phyloP scores from a whole-genome alignment of 2,329 filamentous ascomycete genomes.

The Penicillium freii region DNA sequence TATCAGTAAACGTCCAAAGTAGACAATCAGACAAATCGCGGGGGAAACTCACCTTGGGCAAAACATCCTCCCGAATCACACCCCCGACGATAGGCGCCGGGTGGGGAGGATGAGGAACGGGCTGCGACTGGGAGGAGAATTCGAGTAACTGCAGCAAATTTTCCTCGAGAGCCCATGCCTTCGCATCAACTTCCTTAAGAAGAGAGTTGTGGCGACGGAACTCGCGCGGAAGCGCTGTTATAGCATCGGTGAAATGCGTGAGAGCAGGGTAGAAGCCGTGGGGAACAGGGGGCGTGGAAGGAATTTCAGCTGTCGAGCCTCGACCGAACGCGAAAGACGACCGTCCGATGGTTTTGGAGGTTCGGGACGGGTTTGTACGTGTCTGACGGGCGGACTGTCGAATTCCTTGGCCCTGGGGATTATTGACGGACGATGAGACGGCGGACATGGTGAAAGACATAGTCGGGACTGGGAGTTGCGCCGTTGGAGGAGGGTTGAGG shows the following conservation, averaged over 20 bases:
- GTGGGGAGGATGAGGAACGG: conserved; percentile 34
- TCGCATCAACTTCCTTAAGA: conserved; percentile 95
- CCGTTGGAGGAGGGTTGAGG: conserved; percentile 14
- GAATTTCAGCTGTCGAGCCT: conserved; percentile 27
- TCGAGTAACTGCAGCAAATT: conserved; percentile 72
- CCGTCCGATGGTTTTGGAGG: conserved; percentile 46
- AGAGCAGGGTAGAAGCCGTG: conserved; percentile 63
- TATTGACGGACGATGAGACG: conserved; percentile 27
- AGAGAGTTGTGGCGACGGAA: conserved; percentile 94
- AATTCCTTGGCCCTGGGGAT: conserved; percentile 30
- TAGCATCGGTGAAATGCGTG: conserved; percentile 81
- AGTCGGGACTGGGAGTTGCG: conserved; percentile 12
- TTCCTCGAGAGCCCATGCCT: conserved; percentile 85
- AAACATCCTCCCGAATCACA: conserved; percentile 35
- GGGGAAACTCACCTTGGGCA: conserved; percentile 28
- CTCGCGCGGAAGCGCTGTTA: conserved; percentile 89
- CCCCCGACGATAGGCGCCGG: conserved; percentile 39
- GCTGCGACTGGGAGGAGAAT: conserved; percentile 34
- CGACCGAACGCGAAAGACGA: conserved; percentile 42
- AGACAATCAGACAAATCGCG: background rate
- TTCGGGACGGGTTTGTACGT: conserved; percentile 50
- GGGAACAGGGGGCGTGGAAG: conserved; percentile 34
- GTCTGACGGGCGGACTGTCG: conserved; percentile 47
- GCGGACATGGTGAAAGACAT: conserved; percentile 25
- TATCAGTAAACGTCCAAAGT: conserved; percentile 2